Conservation (phyloP, 108 stramenopile genomes). For the Nitzschia sp. region DNA sequence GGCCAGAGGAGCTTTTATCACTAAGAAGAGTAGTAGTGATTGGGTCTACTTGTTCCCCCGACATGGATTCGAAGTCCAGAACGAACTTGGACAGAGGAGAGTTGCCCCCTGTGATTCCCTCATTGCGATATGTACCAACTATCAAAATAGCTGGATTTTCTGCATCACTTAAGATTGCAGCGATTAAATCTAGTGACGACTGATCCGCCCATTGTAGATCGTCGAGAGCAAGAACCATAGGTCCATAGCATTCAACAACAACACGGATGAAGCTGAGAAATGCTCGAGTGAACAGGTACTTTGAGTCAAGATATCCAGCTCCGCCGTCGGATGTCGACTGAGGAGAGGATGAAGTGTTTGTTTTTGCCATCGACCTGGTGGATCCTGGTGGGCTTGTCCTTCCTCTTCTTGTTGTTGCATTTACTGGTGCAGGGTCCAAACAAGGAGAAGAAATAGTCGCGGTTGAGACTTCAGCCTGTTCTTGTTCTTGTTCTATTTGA, state of each 20-base stretch:
- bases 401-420: no score
- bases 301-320: not conserved
- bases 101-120: conserved; percentile 3
- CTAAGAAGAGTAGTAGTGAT: not conserved
- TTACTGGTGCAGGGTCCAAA: no score
- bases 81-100: conserved; percentile 39
- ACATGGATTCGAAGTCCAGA: conserved; percentile 12
- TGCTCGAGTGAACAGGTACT: not conserved
- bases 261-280: not conserved
- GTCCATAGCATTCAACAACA: not conserved
- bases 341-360: not conserved
- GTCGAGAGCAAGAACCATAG: conserved; percentile 38
- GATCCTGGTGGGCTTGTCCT: no score
- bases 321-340: not conserved
- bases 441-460: not conserved
- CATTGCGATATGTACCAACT: conserved; percentile 11
- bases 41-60: no score
- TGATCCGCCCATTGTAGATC: conserved; percentile 60
- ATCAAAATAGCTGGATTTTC: conserved; percentile 4
- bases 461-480: not conserved
- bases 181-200: conserved; percentile 23
- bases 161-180: not conserved
- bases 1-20: not conserved
- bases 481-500: not conserved
- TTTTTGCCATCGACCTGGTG: no score